A percentile compares a stretch with the other conserved stretches of the same genome.
phyloP scores from a whole-genome alignment of 495 filamentous ascomycete species.

The Xylaria bambusicola region DNA sequence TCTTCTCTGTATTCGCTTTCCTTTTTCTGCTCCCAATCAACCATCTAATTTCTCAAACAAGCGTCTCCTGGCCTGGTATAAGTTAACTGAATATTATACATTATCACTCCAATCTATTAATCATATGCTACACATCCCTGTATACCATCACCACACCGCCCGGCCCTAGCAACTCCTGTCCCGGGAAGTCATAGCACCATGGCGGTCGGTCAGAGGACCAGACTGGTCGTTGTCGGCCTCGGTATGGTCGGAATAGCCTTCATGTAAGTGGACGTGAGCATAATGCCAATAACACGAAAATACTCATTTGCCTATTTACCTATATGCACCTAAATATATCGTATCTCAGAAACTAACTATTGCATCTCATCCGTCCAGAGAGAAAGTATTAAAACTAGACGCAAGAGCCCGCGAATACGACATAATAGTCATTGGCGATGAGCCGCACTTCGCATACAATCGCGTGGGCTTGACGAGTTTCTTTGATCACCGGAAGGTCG shows the following conservation, averaged over 20 bases:
- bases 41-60: no score
- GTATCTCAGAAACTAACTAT: no score
- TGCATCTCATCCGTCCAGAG: no score
- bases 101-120: not conserved
- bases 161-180: not conserved
- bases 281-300: no score
- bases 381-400: conserved; percentile 89
- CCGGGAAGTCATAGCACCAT: conserved; percentile 22
- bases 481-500: conserved; percentile 87
- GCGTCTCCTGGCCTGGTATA: no score
- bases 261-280: conserved; percentile 77
- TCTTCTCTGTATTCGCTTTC: not conserved
- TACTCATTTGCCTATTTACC: no score
- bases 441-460: conserved; percentile 91
- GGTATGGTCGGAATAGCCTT: conserved; percentile 96
- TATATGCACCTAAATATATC: no score
- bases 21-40: not conserved
- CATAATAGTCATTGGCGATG: conserved; percentile 89
- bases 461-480: conserved; percentile 93
- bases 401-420: conserved; percentile 75
- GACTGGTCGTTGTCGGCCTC: conserved; percentile 83
- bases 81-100: no score
- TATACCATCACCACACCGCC: not conserved
- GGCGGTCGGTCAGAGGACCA: conserved; percentile 54
- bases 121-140: not conserved